Evolutionary conservation across 1,284 basidiomycete species (phyloP).

Genomic region (Trichosporon ovoides): DNA sequence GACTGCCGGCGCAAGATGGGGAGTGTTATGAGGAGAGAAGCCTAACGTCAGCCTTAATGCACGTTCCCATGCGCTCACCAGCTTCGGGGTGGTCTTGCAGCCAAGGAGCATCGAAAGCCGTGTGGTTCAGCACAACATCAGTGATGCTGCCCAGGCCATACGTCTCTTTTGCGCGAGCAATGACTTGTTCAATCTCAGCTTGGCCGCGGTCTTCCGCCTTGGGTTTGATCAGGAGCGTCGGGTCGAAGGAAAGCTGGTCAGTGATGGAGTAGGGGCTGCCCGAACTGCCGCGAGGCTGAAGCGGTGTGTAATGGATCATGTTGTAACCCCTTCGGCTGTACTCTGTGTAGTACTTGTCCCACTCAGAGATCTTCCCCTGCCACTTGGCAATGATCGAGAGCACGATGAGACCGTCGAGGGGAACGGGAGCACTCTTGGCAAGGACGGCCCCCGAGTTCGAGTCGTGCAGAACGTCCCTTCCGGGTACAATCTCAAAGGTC

Average conservation of each 20-base stretch:
- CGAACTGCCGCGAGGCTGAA: conserved; percentile 81
- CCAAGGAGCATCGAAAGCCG: conserved; percentile 87
- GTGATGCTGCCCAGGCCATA: conserved; percentile 82
- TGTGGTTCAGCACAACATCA: conserved; percentile 93
- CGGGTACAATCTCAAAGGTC: conserved; percentile 51
- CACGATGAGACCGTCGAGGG: conserved; percentile 77
- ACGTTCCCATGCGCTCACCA: conserved; percentile 53
- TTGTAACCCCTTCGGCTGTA: conserved; percentile 85
- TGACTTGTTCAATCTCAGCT: conserved; percentile 54
- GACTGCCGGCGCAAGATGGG: conserved; percentile 79
- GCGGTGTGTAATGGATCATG: conserved; percentile 89
- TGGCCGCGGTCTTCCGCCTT: conserved; percentile 54
- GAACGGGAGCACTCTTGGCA: conserved; percentile 50
- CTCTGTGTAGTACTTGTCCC: conserved; percentile 73
- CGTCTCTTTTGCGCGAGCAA: conserved; percentile 68
- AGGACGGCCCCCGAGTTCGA: conserved; percentile 54
- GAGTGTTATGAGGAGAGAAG: conserved; percentile 79
- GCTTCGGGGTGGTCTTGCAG: conserved; percentile 89
- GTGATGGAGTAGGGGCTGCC: conserved; percentile 87
- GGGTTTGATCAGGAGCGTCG: conserved; percentile 59
- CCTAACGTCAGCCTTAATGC: conserved; percentile 53
- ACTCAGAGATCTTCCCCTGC: conserved; percentile 78
- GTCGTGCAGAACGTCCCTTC: conserved; percentile 49
- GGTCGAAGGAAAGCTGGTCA: conserved; percentile 76
- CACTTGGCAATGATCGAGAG: conserved; percentile 89